A percentile compares a stretch with the other conserved stretches of the same genome.
Conservation (phyloP, 2,329 filamentous ascomycete species). For the Beauveria caledonica region DNA sequence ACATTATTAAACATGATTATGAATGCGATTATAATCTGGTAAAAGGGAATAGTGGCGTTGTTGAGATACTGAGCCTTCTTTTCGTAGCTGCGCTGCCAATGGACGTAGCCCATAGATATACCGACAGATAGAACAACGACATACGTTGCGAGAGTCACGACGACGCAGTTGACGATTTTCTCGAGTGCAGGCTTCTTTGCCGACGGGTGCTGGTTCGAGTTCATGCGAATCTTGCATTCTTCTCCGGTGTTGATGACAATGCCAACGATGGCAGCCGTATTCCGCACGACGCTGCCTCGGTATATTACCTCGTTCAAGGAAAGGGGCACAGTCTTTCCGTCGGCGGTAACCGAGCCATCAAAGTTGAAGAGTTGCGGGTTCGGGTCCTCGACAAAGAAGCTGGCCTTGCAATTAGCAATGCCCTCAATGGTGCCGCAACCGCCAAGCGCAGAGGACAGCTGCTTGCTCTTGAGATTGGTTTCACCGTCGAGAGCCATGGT, state of each 20-base stretch:
- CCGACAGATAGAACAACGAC: constrained; percentile 72
- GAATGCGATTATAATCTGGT: constrained; percentile 79
- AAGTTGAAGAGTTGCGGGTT: constrained; percentile 73
- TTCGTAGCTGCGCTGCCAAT: constrained; percentile 65
- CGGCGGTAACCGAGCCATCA: constrained; percentile 56
- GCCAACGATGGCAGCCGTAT: constrained; percentile 65
- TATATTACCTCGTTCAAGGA: constrained; percentile 79
- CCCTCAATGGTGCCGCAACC: constrained; percentile 46
- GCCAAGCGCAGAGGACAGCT: constrained; percentile 53
- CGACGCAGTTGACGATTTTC: constrained; percentile 67
- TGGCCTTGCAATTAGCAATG: constrained; percentile 47
- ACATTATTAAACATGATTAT: constrained; percentile 97
- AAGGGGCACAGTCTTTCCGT: constrained; percentile 54
- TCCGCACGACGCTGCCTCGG: constrained; percentile 75
- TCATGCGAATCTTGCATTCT: constrained; percentile 89
- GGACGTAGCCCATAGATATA: constrained; percentile 72
- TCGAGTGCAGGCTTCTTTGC: constrained; percentile 79
- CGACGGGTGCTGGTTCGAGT: constrained; percentile 78
- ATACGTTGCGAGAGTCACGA: constrained; percentile 71
- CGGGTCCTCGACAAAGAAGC: constrained; percentile 67
- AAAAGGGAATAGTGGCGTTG: constrained; percentile 62
- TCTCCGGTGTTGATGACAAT: constrained; percentile 84
- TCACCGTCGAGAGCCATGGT: constrained; percentile 81
- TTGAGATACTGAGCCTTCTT: constrained; percentile 66
- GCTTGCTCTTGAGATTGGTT: constrained; percentile 73